Base-by-base conservation (phyloP, 129 eudicot genomes). In the Flaveria linearis region DNA sequence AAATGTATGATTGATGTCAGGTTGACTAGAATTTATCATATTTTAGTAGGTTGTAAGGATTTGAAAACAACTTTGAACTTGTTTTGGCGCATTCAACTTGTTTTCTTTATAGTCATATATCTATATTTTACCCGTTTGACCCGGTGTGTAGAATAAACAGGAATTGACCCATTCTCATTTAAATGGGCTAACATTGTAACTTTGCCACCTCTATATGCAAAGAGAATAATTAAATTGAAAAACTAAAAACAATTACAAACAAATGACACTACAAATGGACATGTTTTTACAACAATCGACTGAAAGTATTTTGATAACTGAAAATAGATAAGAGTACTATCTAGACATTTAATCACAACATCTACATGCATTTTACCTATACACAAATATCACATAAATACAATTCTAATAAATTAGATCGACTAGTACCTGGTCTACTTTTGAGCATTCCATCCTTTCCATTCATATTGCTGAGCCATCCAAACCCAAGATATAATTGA, bases 401-500 rank as follows among this genome's bases (percentile, higher is more conserved):
- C 15, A 56, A 45, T 17, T 80, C 79, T 80, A 55, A 73, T 11
- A 80, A 56, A 80, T 58, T 22, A 7, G 17, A 65, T 55, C 5
- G 18, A 79, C 41, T 39, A 68, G 41, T 25, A 72, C 10, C 68
- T 17, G 52, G 71, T 36, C 78, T 74, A 69, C 69, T 66, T 68
- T 57, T 74, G 76, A 22, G 75, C 20, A 30, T 81, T 87, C 96
- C 92, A 86, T 69, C 87, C 79, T 84, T 82, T 86, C 92, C 92
- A 87, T 66, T 86, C 80, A 93, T 72, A 79, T 82, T 80, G 78
- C 86, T 83, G 50, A 87, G 86, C 97, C 92, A 91, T 78, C 85
- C 92, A 17, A 85, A 88, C 18, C 81, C 86, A 69, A 87, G 61
- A 70, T 81, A 69, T 69, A 82, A 42, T 65, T 85, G 87, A 71